phyloP scores from a whole-genome alignment of 768 basidiomycete genomes.

The Guyanaporus albipodus region DNA sequence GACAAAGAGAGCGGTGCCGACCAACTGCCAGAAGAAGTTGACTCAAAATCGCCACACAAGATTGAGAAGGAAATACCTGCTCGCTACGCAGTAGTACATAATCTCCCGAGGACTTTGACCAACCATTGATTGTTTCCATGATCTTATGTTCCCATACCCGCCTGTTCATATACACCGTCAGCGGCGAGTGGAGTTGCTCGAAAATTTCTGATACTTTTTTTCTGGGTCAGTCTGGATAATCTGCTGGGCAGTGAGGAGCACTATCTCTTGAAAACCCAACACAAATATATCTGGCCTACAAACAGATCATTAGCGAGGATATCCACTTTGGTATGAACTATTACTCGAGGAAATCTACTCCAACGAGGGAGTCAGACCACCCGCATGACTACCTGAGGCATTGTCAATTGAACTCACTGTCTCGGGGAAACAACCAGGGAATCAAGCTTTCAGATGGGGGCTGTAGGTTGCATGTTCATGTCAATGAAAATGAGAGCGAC shows the following conservation, averaged over 20 bases:
- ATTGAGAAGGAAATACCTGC: slow-evolving; percentile 50
- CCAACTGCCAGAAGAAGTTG: slow-evolving; percentile 54
- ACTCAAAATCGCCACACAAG: background rate
- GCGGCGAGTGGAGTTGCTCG: background rate
- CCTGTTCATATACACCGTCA: slow-evolving; percentile 39
- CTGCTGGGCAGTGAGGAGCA: slow-evolving; percentile 95
- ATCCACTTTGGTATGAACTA: slow-evolving; percentile 10
- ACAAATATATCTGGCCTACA: slow-evolving; percentile 83
- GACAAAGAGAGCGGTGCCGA: slow-evolving; percentile 89
- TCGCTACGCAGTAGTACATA: slow-evolving; percentile 91
- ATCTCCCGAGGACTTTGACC: slow-evolving; percentile 61
- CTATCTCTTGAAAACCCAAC: slow-evolving; percentile 95
- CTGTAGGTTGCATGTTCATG: slow-evolving; percentile 32
- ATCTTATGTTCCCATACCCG: slow-evolving; percentile 84
- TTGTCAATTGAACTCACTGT: slow-evolving; percentile 47
- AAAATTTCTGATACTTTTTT: slow-evolving; percentile 56
- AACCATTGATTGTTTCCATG: slow-evolving; percentile 68
- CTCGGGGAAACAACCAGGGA: slow-evolving; percentile 86
- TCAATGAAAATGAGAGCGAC: slow-evolving; percentile 2
- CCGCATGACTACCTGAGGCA: background rate
- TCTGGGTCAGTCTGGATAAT: slow-evolving; percentile 95
- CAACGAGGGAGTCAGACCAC: slow-evolving; percentile 1
- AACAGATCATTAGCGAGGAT: slow-evolving; percentile 21
- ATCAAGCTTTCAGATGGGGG: slow-evolving; percentile 76
- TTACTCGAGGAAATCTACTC: slow-evolving; percentile 19